Evolutionary conservation across 2,329 filamentous ascomycete species (phyloP).

Genomic region (Neofusicoccum laricinum): DNA sequence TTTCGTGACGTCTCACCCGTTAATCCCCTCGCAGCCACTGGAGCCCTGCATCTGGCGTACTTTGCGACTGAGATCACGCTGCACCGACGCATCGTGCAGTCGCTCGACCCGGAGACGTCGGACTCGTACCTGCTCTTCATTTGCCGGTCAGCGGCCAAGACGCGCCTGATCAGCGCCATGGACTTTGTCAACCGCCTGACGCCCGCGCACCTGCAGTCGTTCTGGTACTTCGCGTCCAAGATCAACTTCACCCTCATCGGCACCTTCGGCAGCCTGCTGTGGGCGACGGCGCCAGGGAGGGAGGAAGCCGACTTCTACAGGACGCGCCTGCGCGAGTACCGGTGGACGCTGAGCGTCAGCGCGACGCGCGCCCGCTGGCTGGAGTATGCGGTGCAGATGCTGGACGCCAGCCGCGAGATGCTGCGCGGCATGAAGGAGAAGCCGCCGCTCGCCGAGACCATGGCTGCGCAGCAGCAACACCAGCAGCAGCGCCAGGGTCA

Average conservation of each 20-base stretch:
- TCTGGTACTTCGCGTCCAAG: conserved; percentile 88
- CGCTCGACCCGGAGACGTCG: conserved; percentile 55
- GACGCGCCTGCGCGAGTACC: conserved; percentile 78
- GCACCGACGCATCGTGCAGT: conserved; percentile 85
- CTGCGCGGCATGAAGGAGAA: conserved; percentile 45
- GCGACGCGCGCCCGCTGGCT: conserved; percentile 63
- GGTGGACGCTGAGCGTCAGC: conserved; percentile 89
- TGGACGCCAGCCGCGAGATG: conserved; percentile 45
- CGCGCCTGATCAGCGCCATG: conserved; percentile 91
- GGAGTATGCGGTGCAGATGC: conserved; percentile 43
- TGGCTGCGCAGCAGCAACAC: neutral
- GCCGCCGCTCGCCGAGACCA: conserved; percentile 23
- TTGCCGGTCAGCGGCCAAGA: conserved; percentile 90
- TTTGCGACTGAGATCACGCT: conserved; percentile 93
- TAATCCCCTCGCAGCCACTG: conserved; percentile 21
- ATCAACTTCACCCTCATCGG: conserved; percentile 94
- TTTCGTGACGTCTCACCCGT: conserved; percentile 1
- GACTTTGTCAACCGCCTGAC: conserved; percentile 94
- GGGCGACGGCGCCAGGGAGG: conserved; percentile 80
- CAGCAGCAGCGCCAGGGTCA: neutral
- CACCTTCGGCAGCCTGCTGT: conserved; percentile 85
- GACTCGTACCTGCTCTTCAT: conserved; percentile 79
- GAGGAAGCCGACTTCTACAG: conserved; percentile 95
- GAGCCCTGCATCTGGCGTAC: conserved; percentile 83
- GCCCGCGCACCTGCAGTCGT: conserved; percentile 79